phyloP scores from a whole-genome alignment of 2,329 filamentous ascomycete species.

The Botrytis galanthina region DNA sequence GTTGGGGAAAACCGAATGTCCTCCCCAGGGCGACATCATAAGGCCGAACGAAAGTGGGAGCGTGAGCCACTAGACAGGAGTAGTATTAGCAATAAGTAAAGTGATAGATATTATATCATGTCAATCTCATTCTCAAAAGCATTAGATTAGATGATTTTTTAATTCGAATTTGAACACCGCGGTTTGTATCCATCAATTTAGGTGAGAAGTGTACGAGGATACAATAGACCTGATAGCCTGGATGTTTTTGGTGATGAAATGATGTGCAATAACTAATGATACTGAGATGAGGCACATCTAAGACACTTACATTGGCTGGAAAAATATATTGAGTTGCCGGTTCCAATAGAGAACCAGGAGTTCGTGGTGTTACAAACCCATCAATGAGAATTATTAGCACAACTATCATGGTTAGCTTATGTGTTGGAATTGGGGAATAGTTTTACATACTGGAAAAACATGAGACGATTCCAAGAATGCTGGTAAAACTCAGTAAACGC shows the following conservation, averaged over 20 bases:
- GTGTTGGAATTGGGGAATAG: not conserved
- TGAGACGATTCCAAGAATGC: constrained; percentile 86
- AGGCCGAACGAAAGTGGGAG: constrained; percentile 86
- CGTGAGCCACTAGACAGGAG: constrained; percentile 59
- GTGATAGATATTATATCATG: not conserved
- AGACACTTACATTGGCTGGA: constrained; percentile 57
- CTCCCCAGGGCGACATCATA: constrained; percentile 79
- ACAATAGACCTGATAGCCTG: not conserved
- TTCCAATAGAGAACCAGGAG: constrained; percentile 78
- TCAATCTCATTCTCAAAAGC: not conserved
- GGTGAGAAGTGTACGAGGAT: not conserved
- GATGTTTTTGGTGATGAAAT: not conserved
- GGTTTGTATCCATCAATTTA: not conserved
- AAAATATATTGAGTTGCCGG: constrained; percentile 79
- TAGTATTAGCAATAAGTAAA: not conserved
- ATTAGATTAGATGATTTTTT: not conserved
- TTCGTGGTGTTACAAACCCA: constrained; percentile 76
- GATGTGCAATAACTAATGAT: not conserved
- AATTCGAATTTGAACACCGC: too few species aligned
- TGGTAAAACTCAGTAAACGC: constrained; percentile 82
- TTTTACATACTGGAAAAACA: constrained; percentile 76
- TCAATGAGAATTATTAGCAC: constrained; percentile 80
- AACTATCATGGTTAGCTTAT: constrained; percentile 51
- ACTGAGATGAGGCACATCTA: not conserved
- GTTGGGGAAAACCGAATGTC: constrained; percentile 72